A percentile compares a stretch with the other conserved stretches of the same genome.
Conservation (phyloP, 441 rosid species). For the Gossypium lobatum region DNA sequence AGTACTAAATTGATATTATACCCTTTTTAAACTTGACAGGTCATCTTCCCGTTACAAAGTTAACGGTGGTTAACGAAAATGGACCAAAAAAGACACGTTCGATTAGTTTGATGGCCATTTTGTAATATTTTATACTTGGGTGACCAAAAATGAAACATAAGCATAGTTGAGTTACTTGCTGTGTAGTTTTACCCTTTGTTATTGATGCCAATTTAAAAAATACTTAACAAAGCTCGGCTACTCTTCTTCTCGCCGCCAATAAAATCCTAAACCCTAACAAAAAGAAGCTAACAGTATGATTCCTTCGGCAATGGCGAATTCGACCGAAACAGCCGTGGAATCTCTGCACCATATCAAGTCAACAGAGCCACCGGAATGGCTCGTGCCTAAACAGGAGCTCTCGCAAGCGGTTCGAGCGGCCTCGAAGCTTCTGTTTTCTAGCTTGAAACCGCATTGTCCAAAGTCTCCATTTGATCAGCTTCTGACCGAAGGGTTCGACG, state of each 20-base stretch:
- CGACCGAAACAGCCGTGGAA: conserved; percentile 31
- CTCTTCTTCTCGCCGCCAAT: background rate
- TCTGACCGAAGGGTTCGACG: conserved; percentile 66
- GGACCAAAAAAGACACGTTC: too few species aligned
- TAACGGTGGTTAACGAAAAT: too few species aligned
- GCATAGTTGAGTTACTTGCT: too few species aligned
- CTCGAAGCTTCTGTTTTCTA: conserved; percentile 51
- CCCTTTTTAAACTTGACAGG: too few species aligned
- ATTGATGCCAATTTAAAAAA: too few species aligned
- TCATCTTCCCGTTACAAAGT: too few species aligned
- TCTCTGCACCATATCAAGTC: conserved; percentile 42
- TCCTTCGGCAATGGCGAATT: conserved; percentile 26
- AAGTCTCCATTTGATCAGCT: conserved; percentile 71
- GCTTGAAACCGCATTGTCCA: conserved; percentile 42
- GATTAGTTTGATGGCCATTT: too few species aligned
- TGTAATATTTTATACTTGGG: too few species aligned
- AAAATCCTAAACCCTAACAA: background rate
- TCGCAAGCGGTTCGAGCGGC: conserved; percentile 51
- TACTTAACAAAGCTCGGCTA: too few species aligned
- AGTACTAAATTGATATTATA: too few species aligned
- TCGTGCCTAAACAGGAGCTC: conserved; percentile 48
- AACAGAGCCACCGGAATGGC: conserved; percentile 61
- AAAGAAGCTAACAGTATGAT: background rate
- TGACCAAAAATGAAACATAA: too few species aligned
- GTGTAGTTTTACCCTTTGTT: too few species aligned